phyloP scores from a whole-genome alignment of 2,329 filamentous ascomycete genomes.

The Fusarium newnesense region DNA sequence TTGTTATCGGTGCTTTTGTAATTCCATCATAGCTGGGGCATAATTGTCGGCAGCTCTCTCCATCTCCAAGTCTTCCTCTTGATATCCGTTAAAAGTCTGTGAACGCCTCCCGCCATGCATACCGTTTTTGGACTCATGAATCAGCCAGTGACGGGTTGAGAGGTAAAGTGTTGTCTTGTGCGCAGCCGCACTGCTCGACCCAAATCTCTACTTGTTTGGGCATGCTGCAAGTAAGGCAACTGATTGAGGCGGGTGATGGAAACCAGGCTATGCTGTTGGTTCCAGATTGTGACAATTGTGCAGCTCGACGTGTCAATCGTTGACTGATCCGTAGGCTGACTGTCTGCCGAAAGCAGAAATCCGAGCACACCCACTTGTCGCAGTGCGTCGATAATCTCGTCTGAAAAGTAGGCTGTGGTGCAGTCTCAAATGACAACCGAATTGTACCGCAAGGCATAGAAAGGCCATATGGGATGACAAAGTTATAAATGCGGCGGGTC shows the following conservation, averaged over 20 bases:
- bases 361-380: not conserved
- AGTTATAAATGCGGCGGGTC: no score
- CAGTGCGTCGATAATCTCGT: not conserved
- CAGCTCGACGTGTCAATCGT: constrained; percentile 10
- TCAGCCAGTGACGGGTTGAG: rapidly evolving
- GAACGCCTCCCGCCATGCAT: constrained; percentile 3
- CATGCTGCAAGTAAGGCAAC: not conserved
- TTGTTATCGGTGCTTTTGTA: no score
- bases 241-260: not conserved
- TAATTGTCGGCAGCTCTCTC: no score
- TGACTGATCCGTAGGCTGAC: not conserved
- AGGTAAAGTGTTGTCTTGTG: rapidly evolving
- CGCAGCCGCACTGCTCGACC: rapidly evolving
- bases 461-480: no score
- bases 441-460: not conserved
- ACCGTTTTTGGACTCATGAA: not conserved
- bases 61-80: no score
- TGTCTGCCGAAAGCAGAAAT: not conserved
- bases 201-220: rapidly evolving
- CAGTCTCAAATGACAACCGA: rapidly evolving
- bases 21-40: no score
- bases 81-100: not conserved
- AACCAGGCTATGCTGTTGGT: constrained; percentile 13
- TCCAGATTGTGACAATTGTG: not conserved
- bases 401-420: not conserved